phyloP scores from a whole-genome alignment of 139 green algal genomes.

The Chlorella sp. region DNA sequence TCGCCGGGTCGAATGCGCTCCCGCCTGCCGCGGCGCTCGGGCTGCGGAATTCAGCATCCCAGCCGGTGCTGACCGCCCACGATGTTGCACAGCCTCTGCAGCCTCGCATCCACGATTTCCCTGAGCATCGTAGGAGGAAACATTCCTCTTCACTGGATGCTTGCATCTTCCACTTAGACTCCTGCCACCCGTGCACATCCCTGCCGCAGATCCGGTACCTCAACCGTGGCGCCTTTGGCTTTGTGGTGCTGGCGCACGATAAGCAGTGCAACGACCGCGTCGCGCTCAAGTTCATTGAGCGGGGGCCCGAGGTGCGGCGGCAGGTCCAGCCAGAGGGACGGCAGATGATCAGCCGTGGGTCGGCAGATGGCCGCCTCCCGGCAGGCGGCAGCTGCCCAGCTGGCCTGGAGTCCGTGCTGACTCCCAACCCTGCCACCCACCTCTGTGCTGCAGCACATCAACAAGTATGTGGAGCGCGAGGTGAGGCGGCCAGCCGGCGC shows the following conservation, averaged over 20 bases:
- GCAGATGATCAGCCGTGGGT: no score
- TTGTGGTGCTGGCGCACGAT: slow-evolving; percentile 90
- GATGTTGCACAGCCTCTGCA: neutral
- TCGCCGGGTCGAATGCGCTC: no score
- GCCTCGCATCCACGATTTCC: neutral
- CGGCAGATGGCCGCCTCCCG: no score
- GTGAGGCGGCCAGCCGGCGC: neutral
- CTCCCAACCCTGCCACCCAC: no score
- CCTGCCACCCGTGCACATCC: neutral
- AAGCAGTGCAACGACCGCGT: slow-evolving; percentile 85
- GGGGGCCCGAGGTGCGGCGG: neutral
- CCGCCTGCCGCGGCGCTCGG: no score
- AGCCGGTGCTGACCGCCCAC: neutral
- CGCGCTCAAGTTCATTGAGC: slow-evolving; percentile 82
- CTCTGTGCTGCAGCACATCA: slow-evolving; percentile 65
- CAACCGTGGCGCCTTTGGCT: slow-evolving; percentile 86
- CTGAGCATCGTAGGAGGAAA: no score
- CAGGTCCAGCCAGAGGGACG: no score
- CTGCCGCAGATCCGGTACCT: slow-evolving; percentile 88
- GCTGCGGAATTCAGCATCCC: neutral
- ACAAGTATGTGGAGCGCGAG: slow-evolving; percentile 96
- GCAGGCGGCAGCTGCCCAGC: no score
- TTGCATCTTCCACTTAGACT: neutral
- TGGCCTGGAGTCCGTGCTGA: no score
- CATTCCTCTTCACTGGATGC: neutral